Evolutionary conservation across 2,329 filamentous ascomycete species (phyloP), one percentile per base, ranked within the genome.

Genomic region (Microdochium nivale): DNA sequence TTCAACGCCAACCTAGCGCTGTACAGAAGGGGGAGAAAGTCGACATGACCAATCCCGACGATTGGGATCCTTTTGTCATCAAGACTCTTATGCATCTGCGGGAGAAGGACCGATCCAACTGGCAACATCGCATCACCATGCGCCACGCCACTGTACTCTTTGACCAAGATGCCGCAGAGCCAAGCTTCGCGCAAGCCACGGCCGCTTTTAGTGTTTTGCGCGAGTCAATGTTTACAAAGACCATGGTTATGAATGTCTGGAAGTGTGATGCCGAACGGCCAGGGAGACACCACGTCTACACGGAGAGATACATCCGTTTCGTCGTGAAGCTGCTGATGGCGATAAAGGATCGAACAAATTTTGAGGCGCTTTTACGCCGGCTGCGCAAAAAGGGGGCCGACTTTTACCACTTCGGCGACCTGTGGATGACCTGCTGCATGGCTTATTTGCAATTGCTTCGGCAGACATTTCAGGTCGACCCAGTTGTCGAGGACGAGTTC

Each of bases 241-340:
- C 90, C 0, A 95, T 95, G 86, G 86, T 88, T 1, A 84, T 96
- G 66, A 92, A 95, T 62, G 90, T 96, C 3, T 96, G 91, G 91
- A 92, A 91, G 59, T 94, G 91, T 35, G 91, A 96, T 58, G 84
- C 88, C 47, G 91, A 96, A 61, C 75, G 80, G 2, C 77, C 90
- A 0, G 91, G 91, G 0, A 81, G 91, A 19, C 91, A 96, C 65
- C 94, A 95, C 62, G 90, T 96, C 35, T 96, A 94, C 65, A 96
- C 90, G 0, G 84, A 88, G 48, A 84, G 87, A 56, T 96, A 96
- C 62, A 86, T 90, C 1, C 83, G 84, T 19, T 94, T 94, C 62
- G 89, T 95, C 67, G 82, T 89, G 13, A 77, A 80, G 51, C 74
- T 96, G 8, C 74, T 96, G 7, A 80, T 86, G 43, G 80, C 88